A percentile compares a stretch with the other conserved stretches of the same genome.
Evolutionary conservation across 75 land plant genomes (phyloP).

Genomic region (Pseudotsuga menziesii): DNA sequence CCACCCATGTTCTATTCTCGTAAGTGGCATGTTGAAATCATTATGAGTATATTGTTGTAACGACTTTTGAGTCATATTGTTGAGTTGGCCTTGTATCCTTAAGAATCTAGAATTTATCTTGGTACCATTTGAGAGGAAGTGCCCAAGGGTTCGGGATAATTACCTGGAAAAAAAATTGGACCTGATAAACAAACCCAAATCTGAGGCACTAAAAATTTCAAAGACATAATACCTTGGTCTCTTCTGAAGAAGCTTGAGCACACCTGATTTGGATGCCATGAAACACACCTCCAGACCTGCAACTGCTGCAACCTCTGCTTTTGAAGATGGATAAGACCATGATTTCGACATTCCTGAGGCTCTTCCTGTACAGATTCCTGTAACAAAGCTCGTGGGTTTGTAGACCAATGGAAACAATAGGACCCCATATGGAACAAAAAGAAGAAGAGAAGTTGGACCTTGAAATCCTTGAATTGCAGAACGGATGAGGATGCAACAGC

Average conservation of each 20-base stretch:
- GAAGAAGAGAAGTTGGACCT: not conserved
- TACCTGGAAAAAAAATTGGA: too few relatives aligned
- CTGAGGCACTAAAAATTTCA: not conserved
- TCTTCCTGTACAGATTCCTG: not conserved
- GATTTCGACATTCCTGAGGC: not conserved
- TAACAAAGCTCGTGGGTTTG: not conserved
- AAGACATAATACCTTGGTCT: not conserved
- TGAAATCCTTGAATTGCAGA: not conserved
- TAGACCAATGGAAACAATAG: not conserved
- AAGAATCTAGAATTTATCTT: too few relatives aligned
- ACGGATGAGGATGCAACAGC: too few relatives aligned
- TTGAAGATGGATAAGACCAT: not conserved
- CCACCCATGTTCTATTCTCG: too few relatives aligned
- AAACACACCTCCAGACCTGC: not conserved
- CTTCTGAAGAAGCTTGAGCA: not conserved
- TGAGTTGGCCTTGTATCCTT: too few relatives aligned
- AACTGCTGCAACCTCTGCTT: not conserved
- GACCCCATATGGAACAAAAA: not conserved
- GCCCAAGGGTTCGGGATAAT: too few relatives aligned
- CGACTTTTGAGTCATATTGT: too few relatives aligned
- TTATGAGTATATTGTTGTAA: too few relatives aligned
- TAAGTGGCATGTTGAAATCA: too few relatives aligned
- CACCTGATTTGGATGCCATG: slow-evolving; percentile 4
- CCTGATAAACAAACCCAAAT: not conserved
- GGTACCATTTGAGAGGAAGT: too few relatives aligned